Percentiles rank a stretch among this genome's conserved stretches.
phyloP scores from a whole-genome alignment of 1,284 basidiomycete species.

The Trichosporon coremiiforme region DNA sequence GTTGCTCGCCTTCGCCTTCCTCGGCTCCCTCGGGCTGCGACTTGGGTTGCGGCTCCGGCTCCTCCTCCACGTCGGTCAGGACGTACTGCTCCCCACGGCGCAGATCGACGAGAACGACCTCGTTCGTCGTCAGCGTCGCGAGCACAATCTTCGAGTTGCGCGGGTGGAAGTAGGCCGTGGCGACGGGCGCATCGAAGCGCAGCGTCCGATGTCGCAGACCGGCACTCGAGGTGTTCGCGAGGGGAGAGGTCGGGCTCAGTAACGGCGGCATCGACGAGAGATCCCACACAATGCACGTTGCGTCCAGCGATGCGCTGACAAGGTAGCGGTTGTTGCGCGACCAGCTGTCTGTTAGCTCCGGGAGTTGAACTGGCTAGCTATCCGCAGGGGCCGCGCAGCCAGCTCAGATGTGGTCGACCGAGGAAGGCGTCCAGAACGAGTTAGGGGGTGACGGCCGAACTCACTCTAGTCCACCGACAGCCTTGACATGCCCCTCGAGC shows the following conservation, averaged over 20 bases:
- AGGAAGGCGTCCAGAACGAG: no score
- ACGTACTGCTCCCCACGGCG: constrained; percentile 56
- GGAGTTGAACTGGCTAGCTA: background rate
- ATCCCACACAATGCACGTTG: constrained; percentile 95
- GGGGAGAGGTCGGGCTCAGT: constrained; percentile 6
- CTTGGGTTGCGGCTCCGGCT: background rate
- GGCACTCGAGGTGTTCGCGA: background rate
- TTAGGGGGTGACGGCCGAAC: constrained; percentile 47
- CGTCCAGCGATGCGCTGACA: constrained; percentile 84
- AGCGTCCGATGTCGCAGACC: constrained; percentile 61
- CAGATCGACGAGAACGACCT: constrained; percentile 76
- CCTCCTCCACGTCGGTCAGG: constrained; percentile 11
- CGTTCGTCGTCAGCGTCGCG: constrained; percentile 72
- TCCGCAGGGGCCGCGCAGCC: background rate
- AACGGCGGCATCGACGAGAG: constrained; percentile 56
- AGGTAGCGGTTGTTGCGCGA: constrained; percentile 87
- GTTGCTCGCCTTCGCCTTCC: background rate
- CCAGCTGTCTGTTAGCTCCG: constrained; percentile 67
- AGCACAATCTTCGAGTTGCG: constrained; percentile 79
- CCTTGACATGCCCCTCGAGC: constrained; percentile 87
- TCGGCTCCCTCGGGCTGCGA: background rate
- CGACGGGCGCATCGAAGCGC: constrained; percentile 84
- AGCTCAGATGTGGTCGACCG: no score
- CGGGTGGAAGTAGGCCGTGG: constrained; percentile 83
- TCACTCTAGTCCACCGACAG: constrained; percentile 81